A percentile compares a stretch with the other conserved stretches of the same genome.
These are phyloP conservation scores for Raphanus sativus DNA, from an alignment of 345 rosid genomes.

Conservation along the genomic window DNA sequence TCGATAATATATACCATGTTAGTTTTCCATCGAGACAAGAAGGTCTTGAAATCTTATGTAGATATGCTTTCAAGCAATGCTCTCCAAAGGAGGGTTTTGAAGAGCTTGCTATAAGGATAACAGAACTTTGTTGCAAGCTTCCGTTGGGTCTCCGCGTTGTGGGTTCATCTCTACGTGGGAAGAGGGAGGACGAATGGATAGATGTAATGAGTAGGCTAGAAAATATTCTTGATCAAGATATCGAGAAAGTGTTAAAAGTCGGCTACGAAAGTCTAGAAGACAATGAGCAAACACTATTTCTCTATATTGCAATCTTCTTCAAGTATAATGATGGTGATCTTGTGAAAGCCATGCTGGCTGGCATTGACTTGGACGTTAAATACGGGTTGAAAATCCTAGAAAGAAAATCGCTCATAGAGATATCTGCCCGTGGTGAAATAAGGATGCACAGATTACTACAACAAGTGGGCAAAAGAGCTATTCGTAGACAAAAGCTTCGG, in stretches of 20 bases:
- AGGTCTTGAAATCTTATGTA: background rate
- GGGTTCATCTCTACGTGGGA: slow-evolving; percentile 21
- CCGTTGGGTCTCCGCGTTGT: background rate
- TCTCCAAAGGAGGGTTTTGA: background rate
- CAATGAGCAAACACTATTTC: slow-evolving; percentile 25
- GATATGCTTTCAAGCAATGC: background rate
- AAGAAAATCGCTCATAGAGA: slow-evolving; percentile 24
- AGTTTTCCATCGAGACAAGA: background rate
- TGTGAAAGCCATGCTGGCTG: slow-evolving; percentile 3
- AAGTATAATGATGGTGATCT: background rate
- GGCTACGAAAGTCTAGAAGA: slow-evolving; percentile 31
- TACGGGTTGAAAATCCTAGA: background rate
- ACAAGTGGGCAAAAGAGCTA: slow-evolving; percentile 24
- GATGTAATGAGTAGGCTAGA: background rate
- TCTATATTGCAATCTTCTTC: slow-evolving; percentile 41
- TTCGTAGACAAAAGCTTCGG: slow-evolving; percentile 12
- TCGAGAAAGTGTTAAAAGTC: background rate
- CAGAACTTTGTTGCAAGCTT: background rate
- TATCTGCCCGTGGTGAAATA: background rate
- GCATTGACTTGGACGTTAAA: background rate
- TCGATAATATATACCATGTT: background rate
- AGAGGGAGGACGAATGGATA: background rate
- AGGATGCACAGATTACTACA: slow-evolving; percentile 37
- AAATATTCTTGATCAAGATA: slow-evolving; percentile 6
- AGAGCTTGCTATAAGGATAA: background rate